Percentiles rank a stretch among this genome's conserved stretches.
Conservation (phyloP, 2,329 filamentous ascomycete genomes). For the Fusarium chlamydosporum region DNA sequence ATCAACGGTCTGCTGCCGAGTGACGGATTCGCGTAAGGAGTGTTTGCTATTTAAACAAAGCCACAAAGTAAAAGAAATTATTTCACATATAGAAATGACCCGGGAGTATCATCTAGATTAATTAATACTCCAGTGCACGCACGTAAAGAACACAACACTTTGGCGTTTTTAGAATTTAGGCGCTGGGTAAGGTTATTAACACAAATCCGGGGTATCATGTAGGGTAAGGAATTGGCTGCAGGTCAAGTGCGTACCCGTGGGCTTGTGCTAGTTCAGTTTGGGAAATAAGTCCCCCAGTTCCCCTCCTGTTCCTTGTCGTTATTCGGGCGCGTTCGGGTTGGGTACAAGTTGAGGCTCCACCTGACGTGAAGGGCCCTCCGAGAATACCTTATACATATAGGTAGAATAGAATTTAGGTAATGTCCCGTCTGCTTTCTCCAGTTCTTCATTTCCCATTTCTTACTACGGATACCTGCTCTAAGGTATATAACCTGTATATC, state of each 20-base stretch:
- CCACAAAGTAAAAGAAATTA: too few relatives aligned
- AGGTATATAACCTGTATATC: not conserved
- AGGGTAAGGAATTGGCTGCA: constrained; percentile 28
- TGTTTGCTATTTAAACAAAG: not conserved
- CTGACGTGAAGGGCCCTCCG: not conserved
- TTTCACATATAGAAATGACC: not conserved
- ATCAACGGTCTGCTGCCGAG: not conserved
- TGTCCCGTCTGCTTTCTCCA: constrained; percentile 15
- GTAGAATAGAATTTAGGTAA: constrained; percentile 16
- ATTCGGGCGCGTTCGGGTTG: constrained; percentile 41
- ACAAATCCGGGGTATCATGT: constrained; percentile 40
- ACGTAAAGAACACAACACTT: not conserved
- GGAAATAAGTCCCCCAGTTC: constrained; percentile 24
- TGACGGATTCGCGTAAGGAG: not conserved
- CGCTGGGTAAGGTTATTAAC: constrained; percentile 36
- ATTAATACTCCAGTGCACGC: not conserved
- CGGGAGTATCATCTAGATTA: not conserved
- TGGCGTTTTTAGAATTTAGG: not conserved
- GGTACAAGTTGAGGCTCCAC: constrained; percentile 24
- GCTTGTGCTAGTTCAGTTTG: constrained; percentile 15
- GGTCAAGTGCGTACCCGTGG: constrained; percentile 30
- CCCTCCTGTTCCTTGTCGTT: constrained; percentile 27
- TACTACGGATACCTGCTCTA: not conserved
- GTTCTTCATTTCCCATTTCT: constrained; percentile 9
- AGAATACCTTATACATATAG: constrained; percentile 17